Evolutionary conservation across 257 asterid genomes (phyloP).

Genomic region (Haberlea rhodopensis): DNA sequence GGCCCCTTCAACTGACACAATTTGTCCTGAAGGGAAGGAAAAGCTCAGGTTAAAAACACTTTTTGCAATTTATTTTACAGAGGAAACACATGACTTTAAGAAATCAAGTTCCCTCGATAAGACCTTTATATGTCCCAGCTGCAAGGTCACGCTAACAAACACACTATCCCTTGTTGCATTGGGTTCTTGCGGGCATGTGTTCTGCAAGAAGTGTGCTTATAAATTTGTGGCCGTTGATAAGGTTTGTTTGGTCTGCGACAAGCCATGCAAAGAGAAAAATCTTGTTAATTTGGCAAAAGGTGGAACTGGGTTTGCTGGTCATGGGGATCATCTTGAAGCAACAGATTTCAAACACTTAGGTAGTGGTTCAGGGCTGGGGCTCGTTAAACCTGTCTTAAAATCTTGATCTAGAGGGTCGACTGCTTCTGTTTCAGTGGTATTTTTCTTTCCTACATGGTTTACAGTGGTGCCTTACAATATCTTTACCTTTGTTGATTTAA

Average conservation of each 20-base stretch:
- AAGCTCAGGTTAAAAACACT: constrained; percentile 57
- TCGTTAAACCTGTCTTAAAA: constrained; percentile 82
- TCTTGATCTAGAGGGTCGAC: constrained; percentile 42
- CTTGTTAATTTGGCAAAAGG: constrained; percentile 74
- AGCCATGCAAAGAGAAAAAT: constrained; percentile 74
- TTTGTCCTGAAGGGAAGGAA: constrained; percentile 87
- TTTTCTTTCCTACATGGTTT: neutral
- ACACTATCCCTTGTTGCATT: constrained; percentile 66
- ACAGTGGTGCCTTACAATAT: neutral
- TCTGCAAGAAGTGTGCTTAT: constrained; percentile 90
- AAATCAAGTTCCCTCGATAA: constrained; percentile 55
- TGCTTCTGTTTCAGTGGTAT: neutral
- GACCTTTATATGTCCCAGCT: constrained; percentile 81
- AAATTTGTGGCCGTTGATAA: constrained; percentile 79
- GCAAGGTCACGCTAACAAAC: constrained; percentile 86
- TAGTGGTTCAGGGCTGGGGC: constrained; percentile 91
- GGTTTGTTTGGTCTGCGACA: constrained; percentile 81
- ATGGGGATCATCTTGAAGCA: constrained; percentile 92
- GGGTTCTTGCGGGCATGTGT: constrained; percentile 88
- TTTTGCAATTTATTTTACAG: constrained; percentile 59
- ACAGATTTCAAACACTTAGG: constrained; percentile 90
- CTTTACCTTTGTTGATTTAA: neutral
- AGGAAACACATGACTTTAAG: constrained; percentile 57
- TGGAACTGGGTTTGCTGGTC: constrained; percentile 94
- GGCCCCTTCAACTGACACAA: constrained; percentile 64